Evolutionary conservation across 1,139 yeast genomes (phyloP), one percentile per base, ranked within the genome.

Genomic region (Yamadazyma diddensiae): DNA sequence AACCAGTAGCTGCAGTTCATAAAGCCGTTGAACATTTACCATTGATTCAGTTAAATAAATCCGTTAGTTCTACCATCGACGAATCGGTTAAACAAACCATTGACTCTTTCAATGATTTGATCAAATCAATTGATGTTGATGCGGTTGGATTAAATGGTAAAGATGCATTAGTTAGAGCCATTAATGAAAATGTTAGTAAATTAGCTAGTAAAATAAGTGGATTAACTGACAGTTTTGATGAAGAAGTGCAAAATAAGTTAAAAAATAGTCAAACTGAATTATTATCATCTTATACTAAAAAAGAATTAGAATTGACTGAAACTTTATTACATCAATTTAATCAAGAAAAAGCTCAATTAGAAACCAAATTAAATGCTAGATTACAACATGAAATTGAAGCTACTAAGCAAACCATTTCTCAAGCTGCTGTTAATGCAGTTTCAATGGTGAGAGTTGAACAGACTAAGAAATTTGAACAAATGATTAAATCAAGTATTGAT

Each of bases 351-450:
- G 55, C 66, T 34, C 73, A 75, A 42, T 70, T 90, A 45, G 82
- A 84, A 43, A 57, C 70, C 34, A 79, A 78, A 45, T 82, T 82
- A 55, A 69, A 77, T 41, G 62, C 65, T 30, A 75, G 81, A 42
- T 66, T 92, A 46, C 58, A 59, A 15, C 65, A 69, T 21, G 97
- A 90, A 57, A 68, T 90, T 36, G 75, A 76, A 41, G 81, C 86
- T 22, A 73, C 88, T 33, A 79, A 77, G 52, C 70, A 77, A 45
- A 77, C 81, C n/a, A 70, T 87, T 36, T 64, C 79, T 28, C 73
- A 79, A 35, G 85, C 87, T 40, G 90, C 92, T 26, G 80, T 79
- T 41, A 92, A 88, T 57, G 83, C 83, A 39, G 74, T 90, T 24
- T 66, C 80, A 17, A 70, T 84, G 55, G 78, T 83, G 37, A 79